phyloP scores from a whole-genome alignment of 768 basidiomycete genomes.

The Pleurotus tuoliensis region DNA sequence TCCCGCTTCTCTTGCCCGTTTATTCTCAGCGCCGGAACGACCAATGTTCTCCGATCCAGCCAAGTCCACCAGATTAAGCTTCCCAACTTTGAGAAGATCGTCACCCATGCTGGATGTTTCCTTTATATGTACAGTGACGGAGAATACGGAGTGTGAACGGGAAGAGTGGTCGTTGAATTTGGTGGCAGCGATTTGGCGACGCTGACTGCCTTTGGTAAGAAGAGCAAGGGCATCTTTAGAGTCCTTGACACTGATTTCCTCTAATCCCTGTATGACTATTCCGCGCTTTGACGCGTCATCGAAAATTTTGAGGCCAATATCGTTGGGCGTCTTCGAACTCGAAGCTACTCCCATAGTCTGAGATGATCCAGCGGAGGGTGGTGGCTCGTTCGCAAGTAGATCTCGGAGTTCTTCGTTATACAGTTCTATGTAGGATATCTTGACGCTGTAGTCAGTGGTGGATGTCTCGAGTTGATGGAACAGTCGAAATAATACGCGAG shows the following conservation, averaged over 20 bases:
- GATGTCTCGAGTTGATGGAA: constrained; percentile 84
- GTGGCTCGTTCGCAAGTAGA: constrained; percentile 76
- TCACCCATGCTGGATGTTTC: constrained; percentile 76
- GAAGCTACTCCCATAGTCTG: constrained; percentile 77
- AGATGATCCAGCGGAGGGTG: constrained; percentile 57
- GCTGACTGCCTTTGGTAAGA: constrained; percentile 83
- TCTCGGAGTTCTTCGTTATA: constrained; percentile 99
- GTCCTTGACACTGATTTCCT: constrained; percentile 83
- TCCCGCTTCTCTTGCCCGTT: constrained; percentile 92
- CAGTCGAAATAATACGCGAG: constrained; percentile 85
- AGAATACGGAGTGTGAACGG: constrained; percentile 96
- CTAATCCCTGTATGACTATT: constrained; percentile 91
- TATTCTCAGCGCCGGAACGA: constrained; percentile 91
- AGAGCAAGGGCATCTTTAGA: constrained; percentile 80
- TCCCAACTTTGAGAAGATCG: constrained; percentile 89
- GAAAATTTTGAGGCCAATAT: constrained; percentile 79
- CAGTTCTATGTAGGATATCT: constrained; percentile 89
- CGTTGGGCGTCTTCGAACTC: constrained; percentile 35
- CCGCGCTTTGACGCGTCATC: constrained; percentile 88
- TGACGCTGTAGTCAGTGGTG: constrained; percentile 83
- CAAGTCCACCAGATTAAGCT: constrained; percentile 94
- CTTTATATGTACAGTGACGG: constrained; percentile 91
- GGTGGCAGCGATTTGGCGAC: constrained; percentile 91
- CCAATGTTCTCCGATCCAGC: constrained; percentile 98
- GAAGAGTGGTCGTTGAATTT: constrained; percentile 98